Conservation (phyloP, 768 basidiomycete species). For the Russula abietina region DNA sequence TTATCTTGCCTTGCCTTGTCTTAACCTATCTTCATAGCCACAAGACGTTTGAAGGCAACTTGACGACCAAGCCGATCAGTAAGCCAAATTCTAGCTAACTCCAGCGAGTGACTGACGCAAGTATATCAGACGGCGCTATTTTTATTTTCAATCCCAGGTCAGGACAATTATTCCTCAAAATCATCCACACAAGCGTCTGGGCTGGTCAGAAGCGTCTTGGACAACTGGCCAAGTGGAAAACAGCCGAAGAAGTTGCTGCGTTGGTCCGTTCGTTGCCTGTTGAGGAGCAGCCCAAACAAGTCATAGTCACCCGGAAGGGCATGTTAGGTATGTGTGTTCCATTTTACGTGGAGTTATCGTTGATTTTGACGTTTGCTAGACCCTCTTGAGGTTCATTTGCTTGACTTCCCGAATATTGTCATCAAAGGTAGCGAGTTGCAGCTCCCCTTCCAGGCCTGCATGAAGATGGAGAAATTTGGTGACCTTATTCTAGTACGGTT, state of each 20-base stretch:
- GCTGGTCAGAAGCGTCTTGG: conserved; percentile 99
- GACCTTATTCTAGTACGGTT: conserved; percentile 77
- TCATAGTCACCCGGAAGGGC: conserved; percentile 99
- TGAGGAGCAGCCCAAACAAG: conserved; percentile 99
- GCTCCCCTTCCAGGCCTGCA: conserved; percentile 97
- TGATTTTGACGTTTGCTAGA: conserved; percentile 39
- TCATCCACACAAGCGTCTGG: conserved; percentile 99
- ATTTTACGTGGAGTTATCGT: conserved; percentile 1
- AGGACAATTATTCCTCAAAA: conserved; percentile 96
- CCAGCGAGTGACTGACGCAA: conserved; percentile 8
- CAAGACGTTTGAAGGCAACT: conserved; percentile 99
- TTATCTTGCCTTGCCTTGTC: conserved; percentile 3
- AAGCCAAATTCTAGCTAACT: conserved; percentile 27
- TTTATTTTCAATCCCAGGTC: conserved; percentile 99
- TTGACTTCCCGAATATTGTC: conserved; percentile 99
- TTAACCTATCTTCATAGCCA: conserved; percentile 46
- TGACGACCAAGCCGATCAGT: conserved; percentile 99
- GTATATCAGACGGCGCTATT: conserved; percentile 73
- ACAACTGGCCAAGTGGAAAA: conserved; percentile 99
- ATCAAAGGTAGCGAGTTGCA: conserved; percentile 99
- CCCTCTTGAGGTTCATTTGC: conserved; percentile 94
- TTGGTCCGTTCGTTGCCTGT: conserved; percentile 96
- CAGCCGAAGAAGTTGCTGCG: conserved; percentile 99
- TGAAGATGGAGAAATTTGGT: conserved; percentile 99
- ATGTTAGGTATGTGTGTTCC: conserved; percentile 71